Evolutionary conservation across 2,329 filamentous ascomycete species (phyloP).

Genomic region (Myriosclerotinia duriaeana): DNA sequence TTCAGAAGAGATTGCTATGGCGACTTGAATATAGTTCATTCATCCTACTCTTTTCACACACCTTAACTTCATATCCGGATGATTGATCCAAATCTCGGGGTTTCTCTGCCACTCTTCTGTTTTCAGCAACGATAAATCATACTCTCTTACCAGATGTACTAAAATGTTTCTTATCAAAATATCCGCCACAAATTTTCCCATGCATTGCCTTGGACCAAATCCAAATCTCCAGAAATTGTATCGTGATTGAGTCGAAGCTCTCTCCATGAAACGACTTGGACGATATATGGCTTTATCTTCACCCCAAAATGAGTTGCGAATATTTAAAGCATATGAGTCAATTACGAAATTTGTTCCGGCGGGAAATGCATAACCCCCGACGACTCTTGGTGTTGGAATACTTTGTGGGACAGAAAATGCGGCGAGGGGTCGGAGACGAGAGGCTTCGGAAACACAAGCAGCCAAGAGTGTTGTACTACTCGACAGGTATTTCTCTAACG

Average conservation of each 20-base stretch:
- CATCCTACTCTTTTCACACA: slow-evolving; percentile 19
- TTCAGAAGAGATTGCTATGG: neutral
- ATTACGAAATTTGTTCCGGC: slow-evolving; percentile 45
- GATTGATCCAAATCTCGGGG: slow-evolving; percentile 21
- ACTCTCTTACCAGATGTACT: slow-evolving; percentile 22
- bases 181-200: slow-evolving; percentile 47
- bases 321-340: slow-evolving; percentile 48
- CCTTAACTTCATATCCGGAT: slow-evolving; percentile 20
- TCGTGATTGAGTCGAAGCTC: slow-evolving; percentile 32
- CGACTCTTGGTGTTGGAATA: slow-evolving; percentile 40
- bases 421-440: slow-evolving; percentile 25
- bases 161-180: slow-evolving; percentile 38
- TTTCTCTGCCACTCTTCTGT: slow-evolving; percentile 20
- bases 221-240: slow-evolving; percentile 49
- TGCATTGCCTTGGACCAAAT: slow-evolving; percentile 47
- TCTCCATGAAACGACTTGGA: slow-evolving; percentile 39
- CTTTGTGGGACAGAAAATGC: slow-evolving; percentile 47
- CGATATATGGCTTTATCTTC: slow-evolving; percentile 41
- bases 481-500: slow-evolving; percentile 35
- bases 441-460: slow-evolving; percentile 45
- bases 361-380: slow-evolving; percentile 44
- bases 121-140: neutral
- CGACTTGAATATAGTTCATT: neutral
- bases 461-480: slow-evolving; percentile 37
- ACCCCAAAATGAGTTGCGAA: slow-evolving; percentile 44